Base-by-base conservation (phyloP, 2,329 filamentous ascomycete genomes). In the Colletotrichum ledebouriae region DNA sequence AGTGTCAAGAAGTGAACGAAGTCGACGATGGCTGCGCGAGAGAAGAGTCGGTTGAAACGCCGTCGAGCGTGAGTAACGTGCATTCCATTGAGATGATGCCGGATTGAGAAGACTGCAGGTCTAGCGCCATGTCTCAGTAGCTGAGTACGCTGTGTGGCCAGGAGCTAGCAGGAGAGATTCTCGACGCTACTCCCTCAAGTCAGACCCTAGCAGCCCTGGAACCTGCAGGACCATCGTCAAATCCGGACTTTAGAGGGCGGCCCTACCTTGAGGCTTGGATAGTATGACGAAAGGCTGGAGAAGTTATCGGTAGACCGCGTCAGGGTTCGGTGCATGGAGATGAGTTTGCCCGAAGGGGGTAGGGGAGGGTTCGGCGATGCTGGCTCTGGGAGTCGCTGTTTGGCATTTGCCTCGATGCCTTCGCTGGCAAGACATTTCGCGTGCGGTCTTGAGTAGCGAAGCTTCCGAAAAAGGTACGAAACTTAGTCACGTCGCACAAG, bases 51-150 rank as follows among this genome's bases (percentile, higher is more conserved):
- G 65, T 41, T 49, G 55, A 55, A 64, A 59, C 61, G 65, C 65
- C 65, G 47, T 59, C 47, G 41, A 49, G 46, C 20, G 62, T 42
- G 41, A 55, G 49, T 52, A 65, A 59, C 61, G 61, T 55, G 61
- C 47, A 65, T 65, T 65, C 49, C 61, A 63, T 65, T 68, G 55
- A 65, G n/a, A 20, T 42, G 61, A 57, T 56, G 49, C 61, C 65
- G 65, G 55, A 68, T 68, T 37, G 61, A 61, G 65, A 65, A 55
- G 22, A 53, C 49, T 65, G 61, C 55, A 65, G 55, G 17, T 44
- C 39, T 68, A 68, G 65, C 47, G 60, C 41, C 39, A 33, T 52
- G 39, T 55, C 41, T 59, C 47, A 59, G 49, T 34, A 46, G 60
- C 49, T 64, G 10, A 17, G 42, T 37, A 33, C 37, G 25, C 20